Evolutionary conservation across 164 flowering plant species (phyloP).

Genomic region (Hamamelis virginiana): DNA sequence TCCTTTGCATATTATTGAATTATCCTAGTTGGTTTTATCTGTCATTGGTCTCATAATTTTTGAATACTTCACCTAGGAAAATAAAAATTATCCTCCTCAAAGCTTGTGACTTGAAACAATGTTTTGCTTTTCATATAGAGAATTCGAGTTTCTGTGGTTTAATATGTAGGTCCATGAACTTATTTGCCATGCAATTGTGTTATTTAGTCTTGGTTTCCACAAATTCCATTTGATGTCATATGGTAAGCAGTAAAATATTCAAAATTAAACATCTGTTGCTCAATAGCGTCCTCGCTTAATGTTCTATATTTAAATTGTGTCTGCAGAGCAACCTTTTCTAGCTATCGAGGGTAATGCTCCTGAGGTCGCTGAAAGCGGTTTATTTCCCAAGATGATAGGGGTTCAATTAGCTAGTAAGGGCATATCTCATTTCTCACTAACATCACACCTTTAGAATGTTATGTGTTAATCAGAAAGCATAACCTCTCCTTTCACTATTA

Average conservation of each 20-base stretch:
- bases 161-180: not conserved
- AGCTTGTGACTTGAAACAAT: not conserved
- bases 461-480: not conserved
- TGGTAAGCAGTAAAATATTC: not conserved
- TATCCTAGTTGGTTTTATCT: not conserved
- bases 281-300: not conserved
- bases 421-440: not conserved
- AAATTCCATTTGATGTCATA: not conserved
- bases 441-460: not conserved
- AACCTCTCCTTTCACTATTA: not conserved
- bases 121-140: not conserved
- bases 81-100: not conserved
- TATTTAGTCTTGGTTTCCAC: not conserved
- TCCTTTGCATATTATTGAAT: not conserved
- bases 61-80: not conserved
- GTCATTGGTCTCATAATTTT: not conserved
- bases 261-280: no score
- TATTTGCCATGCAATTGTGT: not conserved
- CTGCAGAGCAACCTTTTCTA: slow-evolving; percentile 1
- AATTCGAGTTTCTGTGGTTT: not conserved
- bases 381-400: not conserved
- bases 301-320: no score
- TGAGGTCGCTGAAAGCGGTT: not conserved
- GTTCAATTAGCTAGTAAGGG: not conserved
- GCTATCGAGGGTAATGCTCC: not conserved